Base-by-base conservation (phyloP, 306 rosid species). In the Prosopis cineraria region DNA sequence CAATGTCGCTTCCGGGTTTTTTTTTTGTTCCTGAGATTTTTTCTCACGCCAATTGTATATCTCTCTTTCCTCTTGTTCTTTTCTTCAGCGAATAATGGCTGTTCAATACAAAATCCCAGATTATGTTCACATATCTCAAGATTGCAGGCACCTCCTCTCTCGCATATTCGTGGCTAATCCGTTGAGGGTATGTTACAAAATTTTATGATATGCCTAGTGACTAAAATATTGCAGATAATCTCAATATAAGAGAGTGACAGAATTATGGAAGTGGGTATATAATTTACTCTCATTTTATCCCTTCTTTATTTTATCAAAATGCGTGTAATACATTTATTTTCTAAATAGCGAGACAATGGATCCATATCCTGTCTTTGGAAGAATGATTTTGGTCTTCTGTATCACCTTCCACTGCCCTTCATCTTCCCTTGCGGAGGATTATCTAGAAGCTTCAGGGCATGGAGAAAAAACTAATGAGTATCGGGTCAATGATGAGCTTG, bases 81-180 rank as follows among this genome's bases (percentile, higher is more conserved):
- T 29, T 69, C 31, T 59, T 84, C 87, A 90, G 94, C 85, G 87
- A 75, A 90, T 90, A 78, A 90, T 90, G 94, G 89, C 90, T 24
- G 87, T 90, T 73, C 94, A 90, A 70, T 90, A 88, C 91, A 88
- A 88, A 67, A 88, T 88, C 83, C 94, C 94, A 9, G 94, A 90
- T 84, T 90, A 90, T 79, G 91, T 90, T 76, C 94, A 90, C 84
- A 84, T 90, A 80, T 90, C 94, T 55, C 91, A 86, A 80, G 94
- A 90, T 75, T 90, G 94, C 79, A 88, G 76, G 56, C 89, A 88
- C 83, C 88, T 90, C 45, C 88, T 90, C 70, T 90, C 94, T 62
- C 89, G 91, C 47, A 82, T 90, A 80, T 90, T 90, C 76, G 91
- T 85, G 65, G 87, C 91, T 29, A 86, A 79, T 82, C 89, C 94